Conservation (phyloP, 352 stramenopile species). For the Pythium chondricola region DNA sequence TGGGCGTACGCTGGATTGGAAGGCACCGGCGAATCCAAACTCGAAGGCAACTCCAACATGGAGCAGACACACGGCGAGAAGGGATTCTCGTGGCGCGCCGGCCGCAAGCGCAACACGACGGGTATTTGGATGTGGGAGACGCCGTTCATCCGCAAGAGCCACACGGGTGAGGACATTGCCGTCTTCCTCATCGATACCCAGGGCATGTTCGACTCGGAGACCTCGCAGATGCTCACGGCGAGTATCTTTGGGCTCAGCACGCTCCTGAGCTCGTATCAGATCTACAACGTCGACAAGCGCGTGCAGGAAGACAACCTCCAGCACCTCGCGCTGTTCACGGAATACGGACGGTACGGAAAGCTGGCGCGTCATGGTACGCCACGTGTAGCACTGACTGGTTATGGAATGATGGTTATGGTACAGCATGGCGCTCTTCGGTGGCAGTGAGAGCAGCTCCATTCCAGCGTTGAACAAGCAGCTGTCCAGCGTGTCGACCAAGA, state of each 20-base stretch:
- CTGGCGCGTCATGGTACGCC: no score
- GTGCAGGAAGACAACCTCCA: slow-evolving; percentile 99
- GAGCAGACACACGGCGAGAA: slow-evolving; percentile 69
- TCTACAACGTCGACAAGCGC: slow-evolving; percentile 99
- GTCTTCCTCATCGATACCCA: slow-evolving; percentile 99
- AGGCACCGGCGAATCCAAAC: slow-evolving; percentile 40
- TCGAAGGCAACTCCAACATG: slow-evolving; percentile 83
- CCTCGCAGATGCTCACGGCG: slow-evolving; percentile 96
- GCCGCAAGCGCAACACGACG: slow-evolving; percentile 96
- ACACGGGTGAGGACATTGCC: slow-evolving; percentile 84
- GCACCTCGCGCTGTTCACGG: slow-evolving; percentile 98
- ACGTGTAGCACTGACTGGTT: no score
- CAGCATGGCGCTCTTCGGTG: slow-evolving; percentile 72
- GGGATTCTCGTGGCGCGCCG: slow-evolving; percentile 95
- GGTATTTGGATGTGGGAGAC: slow-evolving; percentile 99
- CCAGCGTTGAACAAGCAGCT: slow-evolving; percentile 16
- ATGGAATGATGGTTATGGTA: neutral
- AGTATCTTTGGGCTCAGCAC: slow-evolving; percentile 99
- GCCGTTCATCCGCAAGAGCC: slow-evolving; percentile 92
- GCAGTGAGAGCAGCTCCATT: slow-evolving; percentile 26
- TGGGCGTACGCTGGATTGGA: slow-evolving; percentile 59
- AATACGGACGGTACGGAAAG: slow-evolving; percentile 93
- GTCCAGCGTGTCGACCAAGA: slow-evolving; percentile 10
- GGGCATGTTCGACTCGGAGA: slow-evolving; percentile 99
- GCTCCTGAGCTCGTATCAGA: slow-evolving; percentile 95